A percentile compares a stretch with the other conserved stretches of the same genome.
Conservation (phyloP, 1,284 basidiomycete species). For the Cronartium quercuum region DNA sequence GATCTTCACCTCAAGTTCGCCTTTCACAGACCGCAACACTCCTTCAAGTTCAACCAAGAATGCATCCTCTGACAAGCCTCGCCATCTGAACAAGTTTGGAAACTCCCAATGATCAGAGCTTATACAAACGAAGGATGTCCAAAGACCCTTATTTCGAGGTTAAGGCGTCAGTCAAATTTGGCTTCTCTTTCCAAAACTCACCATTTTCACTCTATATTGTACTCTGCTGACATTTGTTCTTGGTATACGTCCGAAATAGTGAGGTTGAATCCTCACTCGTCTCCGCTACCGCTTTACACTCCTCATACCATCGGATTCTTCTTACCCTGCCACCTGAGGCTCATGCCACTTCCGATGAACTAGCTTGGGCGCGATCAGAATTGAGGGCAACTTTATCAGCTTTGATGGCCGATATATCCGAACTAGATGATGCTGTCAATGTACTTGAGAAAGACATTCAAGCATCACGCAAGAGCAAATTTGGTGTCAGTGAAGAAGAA, state of each 20-base stretch:
- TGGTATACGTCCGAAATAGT: neutral
- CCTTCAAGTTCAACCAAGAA: neutral
- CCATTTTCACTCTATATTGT: neutral
- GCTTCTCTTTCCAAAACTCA: neutral
- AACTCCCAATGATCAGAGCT: too few relatives aligned
- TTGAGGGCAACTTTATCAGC: constrained; percentile 6
- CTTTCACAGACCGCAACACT: neutral
- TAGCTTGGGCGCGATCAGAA: neutral
- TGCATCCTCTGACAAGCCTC: neutral
- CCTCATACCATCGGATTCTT: constrained; percentile 28
- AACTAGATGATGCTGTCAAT: constrained; percentile 17
- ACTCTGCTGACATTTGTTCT: neutral
- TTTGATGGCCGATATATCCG: constrained; percentile 11
- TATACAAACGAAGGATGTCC: neutral
- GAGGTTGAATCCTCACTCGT: constrained; percentile 30
- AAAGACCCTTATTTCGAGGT: constrained; percentile 35
- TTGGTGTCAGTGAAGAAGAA: constrained; percentile 15
- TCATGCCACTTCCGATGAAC: neutral
- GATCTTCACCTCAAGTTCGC: neutral
- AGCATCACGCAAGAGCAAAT: neutral
- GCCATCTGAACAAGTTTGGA: neutral
- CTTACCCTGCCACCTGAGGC: constrained; percentile 12
- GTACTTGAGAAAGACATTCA: constrained; percentile 19
- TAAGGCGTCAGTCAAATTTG: constrained; percentile 12
- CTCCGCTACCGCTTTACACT: constrained; percentile 16